These are phyloP conservation scores for Globisporangium barbulae DNA, from an alignment of 352 stramenopile genomes.

Conservation along the genomic window DNA sequence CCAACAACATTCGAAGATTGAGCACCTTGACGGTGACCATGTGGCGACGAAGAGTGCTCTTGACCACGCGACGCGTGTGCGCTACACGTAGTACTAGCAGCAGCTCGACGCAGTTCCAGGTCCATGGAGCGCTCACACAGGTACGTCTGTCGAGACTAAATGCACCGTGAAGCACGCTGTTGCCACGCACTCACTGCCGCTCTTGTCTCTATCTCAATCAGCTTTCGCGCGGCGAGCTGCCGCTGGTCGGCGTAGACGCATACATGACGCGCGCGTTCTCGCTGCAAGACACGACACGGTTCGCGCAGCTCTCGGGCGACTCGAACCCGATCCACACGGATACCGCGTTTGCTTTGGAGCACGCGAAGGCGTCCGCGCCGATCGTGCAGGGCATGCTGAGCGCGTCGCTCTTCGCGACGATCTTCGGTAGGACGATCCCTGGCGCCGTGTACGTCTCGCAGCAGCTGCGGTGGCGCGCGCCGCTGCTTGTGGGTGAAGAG, in stretches of 20 bases:
- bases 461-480: conserved; percentile 56
- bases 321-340: conserved; percentile 80
- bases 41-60: neutral
- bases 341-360: conserved; percentile 27
- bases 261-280: conserved; percentile 59
- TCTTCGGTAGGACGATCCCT: conserved; percentile 70
- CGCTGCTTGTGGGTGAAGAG: conserved; percentile 60
- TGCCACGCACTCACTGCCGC: neutral
- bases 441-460: conserved; percentile 77
- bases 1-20: neutral
- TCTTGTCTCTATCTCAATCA: conserved; percentile 10
- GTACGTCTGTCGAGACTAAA: neutral
- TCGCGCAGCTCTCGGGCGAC: conserved; percentile 64
- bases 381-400: conserved; percentile 82
- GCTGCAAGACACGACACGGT: conserved; percentile 53
- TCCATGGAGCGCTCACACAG: conserved; percentile 14
- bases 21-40: neutral
- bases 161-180: neutral
- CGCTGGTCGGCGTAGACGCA: conserved; percentile 52
- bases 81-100: neutral
- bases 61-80: neutral
- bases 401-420: conserved; percentile 77
- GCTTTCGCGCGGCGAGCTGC: conserved; percentile 44
- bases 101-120: neutral
- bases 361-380: conserved; percentile 28